Conservation (phyloP, 345 rosid species). For the Theobroma cacao region DNA sequence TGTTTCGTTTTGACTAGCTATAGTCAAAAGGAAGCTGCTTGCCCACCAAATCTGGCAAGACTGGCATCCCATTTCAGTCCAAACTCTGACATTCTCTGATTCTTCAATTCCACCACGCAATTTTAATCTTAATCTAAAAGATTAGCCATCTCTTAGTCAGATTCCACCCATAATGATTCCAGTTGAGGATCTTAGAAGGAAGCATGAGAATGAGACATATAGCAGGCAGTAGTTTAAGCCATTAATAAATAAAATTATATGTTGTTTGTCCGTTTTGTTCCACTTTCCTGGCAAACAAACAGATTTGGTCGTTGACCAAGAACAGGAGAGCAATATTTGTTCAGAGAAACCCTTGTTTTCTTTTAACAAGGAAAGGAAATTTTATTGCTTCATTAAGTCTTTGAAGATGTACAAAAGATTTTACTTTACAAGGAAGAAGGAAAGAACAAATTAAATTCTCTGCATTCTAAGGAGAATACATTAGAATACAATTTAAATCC, state of each 20-base stretch:
- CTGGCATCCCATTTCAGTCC: neutral
- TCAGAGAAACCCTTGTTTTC: neutral
- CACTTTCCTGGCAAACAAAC: slow-evolving; percentile 10
- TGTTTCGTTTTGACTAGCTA: neutral
- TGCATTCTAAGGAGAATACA: neutral
- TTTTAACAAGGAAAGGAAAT: neutral
- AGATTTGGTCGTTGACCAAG: neutral
- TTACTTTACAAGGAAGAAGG: neutral
- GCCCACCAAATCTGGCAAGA: neutral
- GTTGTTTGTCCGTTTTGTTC: neutral
- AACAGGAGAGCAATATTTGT: neutral
- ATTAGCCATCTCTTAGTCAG: slow-evolving; percentile 7
- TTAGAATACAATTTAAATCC: neutral
- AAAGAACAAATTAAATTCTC: neutral
- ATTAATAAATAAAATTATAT: neutral
- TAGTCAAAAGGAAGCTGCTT: neutral
- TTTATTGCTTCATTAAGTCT: neutral
- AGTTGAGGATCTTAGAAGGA: neutral
- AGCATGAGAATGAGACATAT: neutral
- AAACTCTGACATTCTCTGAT: neutral
- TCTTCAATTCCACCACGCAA: neutral
- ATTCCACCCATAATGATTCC: slow-evolving; percentile 1
- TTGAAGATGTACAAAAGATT: slow-evolving; percentile 2
- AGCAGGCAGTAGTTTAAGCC: neutral
- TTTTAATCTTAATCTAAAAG: neutral